phyloP scores from a whole-genome alignment of 345 rosid species.

The Chamaenerion angustifolium region DNA sequence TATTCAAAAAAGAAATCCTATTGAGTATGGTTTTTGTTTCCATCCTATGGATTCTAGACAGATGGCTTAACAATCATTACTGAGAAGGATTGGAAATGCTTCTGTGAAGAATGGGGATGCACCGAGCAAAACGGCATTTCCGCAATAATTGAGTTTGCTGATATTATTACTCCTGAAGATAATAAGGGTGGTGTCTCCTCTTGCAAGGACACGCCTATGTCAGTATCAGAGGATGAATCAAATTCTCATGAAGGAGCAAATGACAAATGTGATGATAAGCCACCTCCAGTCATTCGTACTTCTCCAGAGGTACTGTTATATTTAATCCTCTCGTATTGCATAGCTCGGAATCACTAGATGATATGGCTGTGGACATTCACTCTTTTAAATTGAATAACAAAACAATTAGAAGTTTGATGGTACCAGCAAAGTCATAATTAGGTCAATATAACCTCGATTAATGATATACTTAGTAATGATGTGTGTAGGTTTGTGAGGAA shows the following conservation, averaged over 20 bases:
- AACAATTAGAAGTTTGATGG: no score
- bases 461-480: no score
- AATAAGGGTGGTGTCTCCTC: conserved; percentile 14
- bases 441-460: no score
- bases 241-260: conserved; percentile 35
- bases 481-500: conserved; percentile 58
- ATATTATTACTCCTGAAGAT: conserved; percentile 5
- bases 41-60: conserved; percentile 42
- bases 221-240: conserved; percentile 26
- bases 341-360: background rate
- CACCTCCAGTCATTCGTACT: conserved; percentile 37
- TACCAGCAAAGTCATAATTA: no score
- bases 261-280: conserved; percentile 38
- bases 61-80: conserved; percentile 75
- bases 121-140: conserved; percentile 52
- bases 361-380: background rate
- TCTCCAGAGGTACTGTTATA: conserved; percentile 53
- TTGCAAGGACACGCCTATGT: conserved; percentile 14
- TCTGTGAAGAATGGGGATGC: conserved; percentile 97
- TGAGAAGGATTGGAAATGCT: conserved; percentile 76
- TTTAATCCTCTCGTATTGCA: background rate
- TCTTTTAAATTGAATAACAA: background rate
- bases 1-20: background rate
- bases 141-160: conserved; percentile 44
- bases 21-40: background rate